Evolutionary conservation across 257 asterid species (phyloP).

Genomic region (Solanum medicagineum): DNA sequence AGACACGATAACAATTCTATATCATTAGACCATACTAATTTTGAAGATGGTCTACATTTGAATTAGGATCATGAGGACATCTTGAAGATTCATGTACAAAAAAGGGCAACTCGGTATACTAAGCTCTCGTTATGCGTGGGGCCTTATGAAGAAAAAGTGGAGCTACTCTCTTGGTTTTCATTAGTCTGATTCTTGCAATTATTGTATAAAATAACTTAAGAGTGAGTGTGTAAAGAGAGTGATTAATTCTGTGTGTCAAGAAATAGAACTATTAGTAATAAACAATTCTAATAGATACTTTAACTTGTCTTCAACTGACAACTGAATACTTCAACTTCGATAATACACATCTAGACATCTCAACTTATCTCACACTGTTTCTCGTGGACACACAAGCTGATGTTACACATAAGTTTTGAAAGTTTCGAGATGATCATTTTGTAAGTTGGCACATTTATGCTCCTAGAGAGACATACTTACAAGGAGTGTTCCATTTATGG

Average conservation of each 20-base stretch:
- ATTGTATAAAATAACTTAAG: background rate
- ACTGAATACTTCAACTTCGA: background rate
- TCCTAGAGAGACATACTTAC: background rate
- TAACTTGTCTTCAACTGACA: background rate
- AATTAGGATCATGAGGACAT: background rate
- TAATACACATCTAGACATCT: background rate
- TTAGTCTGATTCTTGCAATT: background rate
- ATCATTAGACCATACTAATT: constrained; percentile 20
- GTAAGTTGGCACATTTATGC: background rate
- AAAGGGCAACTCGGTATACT: background rate
- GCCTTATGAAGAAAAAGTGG: background rate
- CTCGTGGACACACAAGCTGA: background rate
- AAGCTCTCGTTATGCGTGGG: background rate
- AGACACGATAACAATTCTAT: background rate
- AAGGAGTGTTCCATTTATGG: background rate
- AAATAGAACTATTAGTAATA: background rate
- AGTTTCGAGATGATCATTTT: background rate
- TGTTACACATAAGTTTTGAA: background rate
- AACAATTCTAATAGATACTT: background rate
- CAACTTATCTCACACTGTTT: background rate
- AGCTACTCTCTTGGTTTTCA: background rate
- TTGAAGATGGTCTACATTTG: constrained; percentile 25
- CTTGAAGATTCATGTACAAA: background rate
- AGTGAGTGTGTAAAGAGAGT: background rate
- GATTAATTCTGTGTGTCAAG: background rate